Conservation (phyloP, 164 flowering plant species). For the Macadamia integrifolia region DNA sequence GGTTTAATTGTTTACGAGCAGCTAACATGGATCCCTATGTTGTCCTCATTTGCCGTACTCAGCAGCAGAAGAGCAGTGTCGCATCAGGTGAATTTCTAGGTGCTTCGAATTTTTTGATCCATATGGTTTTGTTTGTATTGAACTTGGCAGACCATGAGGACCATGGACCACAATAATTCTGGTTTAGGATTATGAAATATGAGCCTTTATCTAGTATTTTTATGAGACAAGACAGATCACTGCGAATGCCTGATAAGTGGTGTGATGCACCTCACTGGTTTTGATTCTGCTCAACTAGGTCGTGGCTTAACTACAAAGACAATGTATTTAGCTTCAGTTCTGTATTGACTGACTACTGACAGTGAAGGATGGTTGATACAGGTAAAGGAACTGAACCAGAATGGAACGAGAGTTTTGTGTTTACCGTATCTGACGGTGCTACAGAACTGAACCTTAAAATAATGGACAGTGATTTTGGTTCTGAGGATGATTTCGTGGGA, state of each 20-base stretch:
- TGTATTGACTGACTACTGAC: background rate
- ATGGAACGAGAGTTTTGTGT: slow-evolving; percentile 86
- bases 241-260: no score
- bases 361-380: slow-evolving; percentile 19
- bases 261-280: no score
- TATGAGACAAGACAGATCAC: no score
- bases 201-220: no score
- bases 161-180: no score
- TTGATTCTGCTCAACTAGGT: no score
- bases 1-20: slow-evolving; percentile 18
- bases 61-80: slow-evolving; percentile 76
- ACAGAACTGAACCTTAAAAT: slow-evolving; percentile 51
- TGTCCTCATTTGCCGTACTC: slow-evolving; percentile 61
- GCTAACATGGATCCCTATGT: slow-evolving; percentile 84
- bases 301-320: background rate
- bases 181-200: no score
- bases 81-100: slow-evolving; percentile 54
- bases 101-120: background rate
- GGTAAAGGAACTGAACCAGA: slow-evolving; percentile 69
- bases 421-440: slow-evolving; percentile 47
- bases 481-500: slow-evolving; percentile 68
- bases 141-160: no score
- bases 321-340: background rate
- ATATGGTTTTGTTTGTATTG: no score
- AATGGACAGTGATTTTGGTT: slow-evolving; percentile 57